Percentiles rank a stretch among this genome's conserved stretches.
These are phyloP conservation scores for Phellinidium pouzarii DNA, from an alignment of 1,284 basidiomycete species.

Conservation along the genomic window DNA sequence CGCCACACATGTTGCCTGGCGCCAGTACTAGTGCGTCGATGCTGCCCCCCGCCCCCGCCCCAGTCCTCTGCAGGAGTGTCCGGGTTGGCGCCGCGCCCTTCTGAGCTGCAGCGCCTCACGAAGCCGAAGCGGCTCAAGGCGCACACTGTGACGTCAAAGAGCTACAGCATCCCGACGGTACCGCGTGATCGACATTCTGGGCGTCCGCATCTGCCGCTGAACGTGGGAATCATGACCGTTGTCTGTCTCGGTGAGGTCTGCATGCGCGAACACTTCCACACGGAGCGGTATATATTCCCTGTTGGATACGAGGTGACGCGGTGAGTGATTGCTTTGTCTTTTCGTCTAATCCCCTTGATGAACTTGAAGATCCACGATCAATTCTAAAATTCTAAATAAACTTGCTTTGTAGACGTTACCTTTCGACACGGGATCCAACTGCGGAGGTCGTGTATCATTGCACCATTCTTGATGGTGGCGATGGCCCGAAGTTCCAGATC, in stretches of 20 bases:
- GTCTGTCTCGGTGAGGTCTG: conserved; percentile 64
- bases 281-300: conserved; percentile 79
- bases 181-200: conserved; percentile 57
- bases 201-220: conserved; percentile 63
- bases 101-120: conserved; percentile 40
- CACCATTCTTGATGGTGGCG: conserved; percentile 74
- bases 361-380: conserved; percentile 17
- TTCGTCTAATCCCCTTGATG: conserved; percentile 11
- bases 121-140: conserved; percentile 71
- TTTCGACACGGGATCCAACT: conserved; percentile 61
- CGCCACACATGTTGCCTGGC: not conserved
- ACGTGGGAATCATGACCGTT: conserved; percentile 78
- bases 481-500: conserved; percentile 77
- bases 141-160: conserved; percentile 70
- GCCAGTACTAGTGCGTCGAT: not conserved
- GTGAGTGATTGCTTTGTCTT: conserved; percentile 32
- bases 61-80: not conserved
- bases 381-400: conserved; percentile 3
- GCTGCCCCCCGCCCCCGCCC: conserved; percentile 8
- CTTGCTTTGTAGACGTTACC: conserved; percentile 51
- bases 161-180: conserved; percentile 65
- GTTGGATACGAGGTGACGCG: conserved; percentile 77
- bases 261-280: conserved; percentile 75
- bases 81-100: conserved; percentile 27
- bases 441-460: conserved; percentile 69